phyloP scores from a whole-genome alignment of 441 rosid genomes.

The Sinapis alba region DNA sequence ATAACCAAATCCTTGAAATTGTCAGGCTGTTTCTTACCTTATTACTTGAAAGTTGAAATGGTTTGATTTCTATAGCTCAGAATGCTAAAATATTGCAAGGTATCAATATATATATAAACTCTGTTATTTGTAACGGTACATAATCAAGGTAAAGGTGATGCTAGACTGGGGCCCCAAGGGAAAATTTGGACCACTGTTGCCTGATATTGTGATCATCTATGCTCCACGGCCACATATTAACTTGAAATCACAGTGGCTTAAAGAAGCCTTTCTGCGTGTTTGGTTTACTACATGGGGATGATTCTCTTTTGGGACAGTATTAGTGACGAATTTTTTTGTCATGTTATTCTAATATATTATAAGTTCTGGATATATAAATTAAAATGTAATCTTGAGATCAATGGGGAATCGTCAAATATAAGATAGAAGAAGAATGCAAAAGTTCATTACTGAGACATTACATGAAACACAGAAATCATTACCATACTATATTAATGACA shows the following conservation, averaged over 20 bases:
- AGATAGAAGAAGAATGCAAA: conserved; percentile 4
- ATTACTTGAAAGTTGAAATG: too few relatives aligned
- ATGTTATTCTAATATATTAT: background rate
- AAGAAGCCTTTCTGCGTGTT: background rate
- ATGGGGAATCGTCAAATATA: background rate
- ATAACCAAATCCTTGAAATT: too few relatives aligned
- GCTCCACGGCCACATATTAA: background rate
- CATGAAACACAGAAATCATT: conserved; percentile 3
- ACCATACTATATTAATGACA: conserved; percentile 1
- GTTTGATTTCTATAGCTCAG: too few relatives aligned
- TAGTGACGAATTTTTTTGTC: background rate
- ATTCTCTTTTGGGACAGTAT: background rate
- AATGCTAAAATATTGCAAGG: too few relatives aligned
- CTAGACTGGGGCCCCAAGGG: background rate
- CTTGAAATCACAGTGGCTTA: background rate
- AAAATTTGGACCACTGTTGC: background rate
- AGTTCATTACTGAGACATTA: conserved; percentile 4
- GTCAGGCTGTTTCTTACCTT: too few relatives aligned
- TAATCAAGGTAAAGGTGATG: background rate
- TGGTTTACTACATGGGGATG: background rate
- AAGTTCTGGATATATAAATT: background rate
- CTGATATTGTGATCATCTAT: background rate
- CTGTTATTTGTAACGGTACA: too few relatives aligned
- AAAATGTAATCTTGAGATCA: background rate
- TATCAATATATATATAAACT: too few relatives aligned